These are phyloP conservation scores for Marvania coccoides DNA, from an alignment of 139 green algal genomes.

Conservation along the genomic window DNA sequence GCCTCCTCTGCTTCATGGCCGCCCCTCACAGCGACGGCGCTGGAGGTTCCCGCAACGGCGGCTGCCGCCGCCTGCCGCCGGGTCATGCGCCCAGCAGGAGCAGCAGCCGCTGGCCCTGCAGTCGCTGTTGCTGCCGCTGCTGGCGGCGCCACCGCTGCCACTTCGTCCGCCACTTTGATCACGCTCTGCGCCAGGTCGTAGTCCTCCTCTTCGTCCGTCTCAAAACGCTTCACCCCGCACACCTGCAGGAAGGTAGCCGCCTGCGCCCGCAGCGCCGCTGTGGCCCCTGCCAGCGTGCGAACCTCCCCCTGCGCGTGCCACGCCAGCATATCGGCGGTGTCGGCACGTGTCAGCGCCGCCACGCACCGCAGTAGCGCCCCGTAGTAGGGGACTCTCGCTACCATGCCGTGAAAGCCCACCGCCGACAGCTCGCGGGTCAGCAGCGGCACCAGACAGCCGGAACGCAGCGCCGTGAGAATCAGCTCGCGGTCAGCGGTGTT, in stretches of 20 bases:
- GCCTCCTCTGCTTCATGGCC: background rate
- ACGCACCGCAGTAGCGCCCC: conserved; percentile 34
- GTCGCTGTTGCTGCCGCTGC: background rate
- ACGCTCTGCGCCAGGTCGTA: conserved; percentile 34
- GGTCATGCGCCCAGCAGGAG: background rate
- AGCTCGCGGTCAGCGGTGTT: background rate
- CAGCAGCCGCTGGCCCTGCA: background rate
- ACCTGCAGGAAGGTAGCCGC: conserved; percentile 20
- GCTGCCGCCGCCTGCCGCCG: background rate
- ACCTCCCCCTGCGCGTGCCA: background rate
- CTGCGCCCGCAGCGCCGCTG: background rate
- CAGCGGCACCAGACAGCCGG: conserved; percentile 30
- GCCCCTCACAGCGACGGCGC: background rate
- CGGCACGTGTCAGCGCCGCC: conserved; percentile 25
- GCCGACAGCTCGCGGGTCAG: conserved; percentile 35
- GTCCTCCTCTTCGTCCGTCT: background rate
- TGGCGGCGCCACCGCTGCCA: background rate
- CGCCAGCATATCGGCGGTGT: conserved; percentile 15
- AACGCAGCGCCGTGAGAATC: conserved; percentile 3
- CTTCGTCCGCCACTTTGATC: conserved; percentile 3
- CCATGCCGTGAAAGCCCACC: conserved; percentile 61
- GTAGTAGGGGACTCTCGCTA: conserved; percentile 34
- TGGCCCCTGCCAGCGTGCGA: background rate
- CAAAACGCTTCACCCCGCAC: background rate
- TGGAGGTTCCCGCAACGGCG: background rate